Conservation (phyloP, 1,284 basidiomycete genomes). For the Cryptococcus sp. region DNA sequence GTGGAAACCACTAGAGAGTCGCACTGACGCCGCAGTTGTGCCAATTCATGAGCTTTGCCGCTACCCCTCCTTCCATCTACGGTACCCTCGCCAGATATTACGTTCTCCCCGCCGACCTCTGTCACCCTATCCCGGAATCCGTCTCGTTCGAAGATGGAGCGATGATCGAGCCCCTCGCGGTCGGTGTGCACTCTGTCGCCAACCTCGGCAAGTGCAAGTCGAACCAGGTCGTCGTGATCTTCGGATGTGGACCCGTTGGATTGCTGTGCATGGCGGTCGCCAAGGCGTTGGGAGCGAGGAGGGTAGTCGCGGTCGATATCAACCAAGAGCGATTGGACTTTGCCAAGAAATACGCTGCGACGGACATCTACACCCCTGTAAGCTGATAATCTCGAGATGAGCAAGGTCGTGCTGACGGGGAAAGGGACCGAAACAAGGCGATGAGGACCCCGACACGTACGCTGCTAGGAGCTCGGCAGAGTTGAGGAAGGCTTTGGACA, state of each 20-base stretch:
- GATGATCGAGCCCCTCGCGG: conserved; percentile 87
- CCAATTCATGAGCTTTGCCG: conserved; percentile 53
- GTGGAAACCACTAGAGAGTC: too few relatives aligned
- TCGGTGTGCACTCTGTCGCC: conserved; percentile 81
- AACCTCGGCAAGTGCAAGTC: conserved; percentile 68
- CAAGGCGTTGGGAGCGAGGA: conserved; percentile 75
- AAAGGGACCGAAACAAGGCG: conserved; percentile 51
- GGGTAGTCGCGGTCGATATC: conserved; percentile 78
- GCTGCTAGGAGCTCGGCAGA: conserved; percentile 51
- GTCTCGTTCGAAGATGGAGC: conserved; percentile 50
- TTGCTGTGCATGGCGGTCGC: conserved; percentile 91
- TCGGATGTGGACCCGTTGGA: conserved; percentile 84
- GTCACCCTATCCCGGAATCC: conserved; percentile 40
- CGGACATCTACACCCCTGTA: conserved; percentile 66
- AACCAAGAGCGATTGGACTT: conserved; percentile 75
- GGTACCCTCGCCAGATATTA: conserved; percentile 45
- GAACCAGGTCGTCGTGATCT: conserved; percentile 68
- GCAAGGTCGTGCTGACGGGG: neutral
- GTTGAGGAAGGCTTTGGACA: conserved; percentile 47
- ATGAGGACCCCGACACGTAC: conserved; percentile 64
- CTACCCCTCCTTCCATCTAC: conserved; percentile 41
- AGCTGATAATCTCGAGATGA: conserved; percentile 8
- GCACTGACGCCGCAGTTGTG: conserved; percentile 16
- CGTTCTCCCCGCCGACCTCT: conserved; percentile 32
- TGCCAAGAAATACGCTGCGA: conserved; percentile 79